Evolutionary conservation across 257 asterid genomes (phyloP).

Genomic region (Solanum clarkiae): DNA sequence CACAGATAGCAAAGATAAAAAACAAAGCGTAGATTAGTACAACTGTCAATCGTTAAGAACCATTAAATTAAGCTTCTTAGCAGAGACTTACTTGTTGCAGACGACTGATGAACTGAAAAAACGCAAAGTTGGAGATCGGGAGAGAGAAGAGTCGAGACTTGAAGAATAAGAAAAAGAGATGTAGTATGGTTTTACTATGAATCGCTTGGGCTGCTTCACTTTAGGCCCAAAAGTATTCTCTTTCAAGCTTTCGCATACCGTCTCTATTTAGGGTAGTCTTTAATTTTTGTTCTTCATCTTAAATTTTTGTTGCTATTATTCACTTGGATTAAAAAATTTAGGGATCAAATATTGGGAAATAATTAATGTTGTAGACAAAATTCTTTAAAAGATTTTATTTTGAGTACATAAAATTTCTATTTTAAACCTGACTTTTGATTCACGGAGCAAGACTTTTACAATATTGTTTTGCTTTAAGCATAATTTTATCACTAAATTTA

Average conservation of each 20-base stretch:
- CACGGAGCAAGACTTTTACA: too few relatives aligned
- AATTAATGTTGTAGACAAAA: too few relatives aligned
- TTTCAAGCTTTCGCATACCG: background rate
- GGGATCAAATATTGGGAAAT: too few relatives aligned
- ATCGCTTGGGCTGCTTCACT: background rate
- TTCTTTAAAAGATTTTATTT: too few relatives aligned
- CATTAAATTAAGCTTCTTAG: background rate
- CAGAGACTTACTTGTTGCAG: background rate
- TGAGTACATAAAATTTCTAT: too few relatives aligned
- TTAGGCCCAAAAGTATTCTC: background rate
- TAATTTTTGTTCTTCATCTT: too few relatives aligned
- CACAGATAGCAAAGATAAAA: background rate
- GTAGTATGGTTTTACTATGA: background rate
- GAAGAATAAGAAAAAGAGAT: background rate
- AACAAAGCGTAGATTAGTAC: background rate
- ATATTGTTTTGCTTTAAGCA: too few relatives aligned
- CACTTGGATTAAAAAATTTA: too few relatives aligned
- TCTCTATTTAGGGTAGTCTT: too few relatives aligned
- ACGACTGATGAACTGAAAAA: background rate
- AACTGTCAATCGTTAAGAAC: background rate
- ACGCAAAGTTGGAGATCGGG: background rate
- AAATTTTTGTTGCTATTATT: too few relatives aligned
- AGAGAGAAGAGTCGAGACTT: background rate
- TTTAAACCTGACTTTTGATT: too few relatives aligned
- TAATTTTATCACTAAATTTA: too few relatives aligned